These are phyloP conservation scores for Hemileia vastatrix DNA, from an alignment of 1,284 basidiomycete species.

Conservation along the genomic window DNA sequence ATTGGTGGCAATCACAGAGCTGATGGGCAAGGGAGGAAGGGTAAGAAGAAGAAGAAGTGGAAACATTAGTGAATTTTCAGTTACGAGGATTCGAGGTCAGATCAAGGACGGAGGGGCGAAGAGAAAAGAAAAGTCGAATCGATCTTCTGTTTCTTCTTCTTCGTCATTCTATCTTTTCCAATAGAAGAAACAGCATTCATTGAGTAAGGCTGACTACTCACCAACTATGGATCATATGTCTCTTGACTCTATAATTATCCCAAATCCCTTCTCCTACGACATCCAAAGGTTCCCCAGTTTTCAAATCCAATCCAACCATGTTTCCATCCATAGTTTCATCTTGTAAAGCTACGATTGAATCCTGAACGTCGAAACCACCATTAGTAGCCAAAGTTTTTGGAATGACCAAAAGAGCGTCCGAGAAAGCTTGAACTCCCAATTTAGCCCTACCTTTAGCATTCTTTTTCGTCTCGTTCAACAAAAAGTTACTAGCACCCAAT, in stretches of 20 bases:
- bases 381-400: slow-evolving; percentile 96
- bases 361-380: slow-evolving; percentile 95
- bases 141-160: too few relatives aligned
- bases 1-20: slow-evolving; percentile 97
- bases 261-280: slow-evolving; percentile 90
- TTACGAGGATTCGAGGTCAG: too few relatives aligned
- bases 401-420: slow-evolving; percentile 86
- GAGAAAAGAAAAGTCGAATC: too few relatives aligned
- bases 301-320: slow-evolving; percentile 77
- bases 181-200: too few relatives aligned
- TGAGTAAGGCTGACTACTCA: too few relatives aligned
- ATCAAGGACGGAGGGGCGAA: too few relatives aligned
- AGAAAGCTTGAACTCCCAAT: slow-evolving; percentile 94
- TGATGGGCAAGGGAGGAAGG: too few relatives aligned
- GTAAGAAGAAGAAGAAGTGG: too few relatives aligned
- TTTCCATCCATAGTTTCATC: slow-evolving; percentile 74
- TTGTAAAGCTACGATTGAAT: slow-evolving; percentile 82
- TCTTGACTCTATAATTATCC: slow-evolving; percentile 98
- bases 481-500: slow-evolving; percentile 74
- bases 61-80: too few relatives aligned
- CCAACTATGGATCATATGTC: slow-evolving; percentile 89
- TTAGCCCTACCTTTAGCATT: slow-evolving; percentile 89
- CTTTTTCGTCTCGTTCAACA: slow-evolving; percentile 64
- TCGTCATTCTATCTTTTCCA: too few relatives aligned
- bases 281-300: slow-evolving; percentile 92